Base-by-base conservation (phyloP, 2,329 filamentous ascomycete species). In the Aspergillus japonicus region DNA sequence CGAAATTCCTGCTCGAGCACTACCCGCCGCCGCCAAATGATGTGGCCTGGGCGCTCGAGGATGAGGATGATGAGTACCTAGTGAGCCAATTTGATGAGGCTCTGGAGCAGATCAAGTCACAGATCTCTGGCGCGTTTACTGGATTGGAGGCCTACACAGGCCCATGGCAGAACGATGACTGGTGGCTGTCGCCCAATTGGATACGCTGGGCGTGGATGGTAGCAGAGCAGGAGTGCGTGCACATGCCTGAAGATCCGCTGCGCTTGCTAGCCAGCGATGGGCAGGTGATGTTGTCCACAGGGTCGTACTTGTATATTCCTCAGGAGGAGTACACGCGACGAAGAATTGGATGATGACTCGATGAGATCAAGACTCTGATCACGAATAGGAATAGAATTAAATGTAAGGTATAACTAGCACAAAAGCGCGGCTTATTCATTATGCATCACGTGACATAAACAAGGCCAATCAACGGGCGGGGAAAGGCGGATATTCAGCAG, bases 131-230 rank as follows among this genome's bases (percentile, higher is more conserved):
- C 0, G 33, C 63, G 16, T 68, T 70, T 50, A 52, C 57, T 1
- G 54, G 31, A 11, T 21, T 72, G 26, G 60, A 62, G 19, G 39
- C 39, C 24, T 64, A 65, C 33, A 65, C 67, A 4, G 69, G 67
- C 3, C 62, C 62, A 14, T 66, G 61, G 63, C 48, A 65, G 51
- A 56, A 62, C n/a, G 64, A 64, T n/a, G 66, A 66, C 53, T 72
- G 69, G 64, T 78, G 76, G 76, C 62, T 78, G 31, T 71, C 73
- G 29, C 64, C 71, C 6, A 71, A 75, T 21, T 75, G 73, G 72
- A 19, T 80, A 50, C 74, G 76, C 50, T 80, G 78, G 78, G 74
- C 75, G 24, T 79, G 76, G 73, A 73, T 74, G 60, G 69, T 78
- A 48, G 70, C 70, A 47, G 72, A 78, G 53, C 73, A 78, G 47